Base-by-base conservation (phyloP, 345 rosid species). In the Eucalyptus curtisii region DNA sequence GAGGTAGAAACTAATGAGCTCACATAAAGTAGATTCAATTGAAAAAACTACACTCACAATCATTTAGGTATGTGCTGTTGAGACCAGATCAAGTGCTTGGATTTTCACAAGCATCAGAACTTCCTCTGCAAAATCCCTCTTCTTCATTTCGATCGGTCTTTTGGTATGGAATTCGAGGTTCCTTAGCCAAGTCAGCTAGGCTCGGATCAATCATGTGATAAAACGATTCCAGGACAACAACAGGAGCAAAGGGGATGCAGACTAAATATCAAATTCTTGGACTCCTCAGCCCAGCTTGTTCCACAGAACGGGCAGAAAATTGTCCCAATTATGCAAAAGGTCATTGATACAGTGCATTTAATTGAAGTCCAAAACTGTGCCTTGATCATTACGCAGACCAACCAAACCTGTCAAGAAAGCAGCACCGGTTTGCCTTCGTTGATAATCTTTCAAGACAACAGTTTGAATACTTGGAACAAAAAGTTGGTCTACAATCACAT, bases 201-300 rank as follows among this genome's bases (percentile, higher is more conserved):
- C 61, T 24, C 1, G 27, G 61, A 55, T 55, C 61, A 55, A 55
- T 10, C 61, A 24, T 24, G 61, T 55, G 61, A 24, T 55, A 55
- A 55, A 55, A 55, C 0, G 6, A 55, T 55, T 55, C 13, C 61
- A 55, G 61, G 61, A 55, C 61, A 55, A 55, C 61, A 55, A 55
- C 27, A 4, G 6, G 61, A 55, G 27, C 61, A 55, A 55, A 55
- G 30, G 13, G 61, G 61, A 55, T 55, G 61, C 61, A 22, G 30
- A 55, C 13, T 0, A 24, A 55, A 22, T 9, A 55, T 0, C 61
- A 55, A 55, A 55, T 55, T 55, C 30, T 0, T 55, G 30, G 61
- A 50, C 61, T 55, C 61, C 30, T 55, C 61, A 10, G 0, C 59
- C 61, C 1, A 24, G 61, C 6, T 24, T 24, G 30, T 55, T 24